Conservation (phyloP, 108 stramenopile genomes). For the Ochromonas danica region DNA sequence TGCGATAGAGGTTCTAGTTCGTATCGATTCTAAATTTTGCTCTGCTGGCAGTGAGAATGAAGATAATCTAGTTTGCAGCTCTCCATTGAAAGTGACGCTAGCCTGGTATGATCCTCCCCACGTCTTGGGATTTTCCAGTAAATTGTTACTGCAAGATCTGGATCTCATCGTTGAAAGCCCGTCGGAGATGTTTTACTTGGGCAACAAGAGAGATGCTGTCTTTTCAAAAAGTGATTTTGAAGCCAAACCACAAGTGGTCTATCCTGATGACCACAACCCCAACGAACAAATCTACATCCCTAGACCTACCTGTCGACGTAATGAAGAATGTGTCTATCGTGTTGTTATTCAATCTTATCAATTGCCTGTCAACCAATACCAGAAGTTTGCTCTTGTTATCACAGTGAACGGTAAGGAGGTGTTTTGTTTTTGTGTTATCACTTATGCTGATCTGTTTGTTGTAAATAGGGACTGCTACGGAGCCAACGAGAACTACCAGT, state of each 20-base stretch:
- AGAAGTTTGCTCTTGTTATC: not conserved
- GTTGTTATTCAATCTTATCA: not conserved
- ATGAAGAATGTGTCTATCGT: not conserved
- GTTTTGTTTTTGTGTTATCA: not conserved
- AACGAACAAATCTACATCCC: not conserved
- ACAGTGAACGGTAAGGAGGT: not conserved
- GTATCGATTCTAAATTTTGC: constrained; percentile 21
- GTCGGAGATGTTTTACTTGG: constrained; percentile 50
- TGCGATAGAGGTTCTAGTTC: not conserved
- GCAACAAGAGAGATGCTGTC: constrained; percentile 48
- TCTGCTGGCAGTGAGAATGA: constrained; percentile 43
- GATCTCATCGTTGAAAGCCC: constrained; percentile 56
- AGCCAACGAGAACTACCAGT: not conserved
- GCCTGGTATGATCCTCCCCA: constrained; percentile 69
- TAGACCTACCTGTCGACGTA: not conserved
- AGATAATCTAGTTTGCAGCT: not conserved
- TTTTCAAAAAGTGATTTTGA: too few relatives aligned
- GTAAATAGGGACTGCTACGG: not conserved
- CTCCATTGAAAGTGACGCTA: constrained; percentile 59
- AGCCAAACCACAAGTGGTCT: too few relatives aligned
- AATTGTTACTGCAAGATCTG: constrained; percentile 67
- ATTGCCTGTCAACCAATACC: not conserved
- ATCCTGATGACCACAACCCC: not conserved
- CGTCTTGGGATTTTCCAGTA: constrained; percentile 43
- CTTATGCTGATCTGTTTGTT: not conserved